Evolutionary conservation across 1,284 basidiomycete genomes (phyloP).

Genomic region (Marasmius fiardii): DNA sequence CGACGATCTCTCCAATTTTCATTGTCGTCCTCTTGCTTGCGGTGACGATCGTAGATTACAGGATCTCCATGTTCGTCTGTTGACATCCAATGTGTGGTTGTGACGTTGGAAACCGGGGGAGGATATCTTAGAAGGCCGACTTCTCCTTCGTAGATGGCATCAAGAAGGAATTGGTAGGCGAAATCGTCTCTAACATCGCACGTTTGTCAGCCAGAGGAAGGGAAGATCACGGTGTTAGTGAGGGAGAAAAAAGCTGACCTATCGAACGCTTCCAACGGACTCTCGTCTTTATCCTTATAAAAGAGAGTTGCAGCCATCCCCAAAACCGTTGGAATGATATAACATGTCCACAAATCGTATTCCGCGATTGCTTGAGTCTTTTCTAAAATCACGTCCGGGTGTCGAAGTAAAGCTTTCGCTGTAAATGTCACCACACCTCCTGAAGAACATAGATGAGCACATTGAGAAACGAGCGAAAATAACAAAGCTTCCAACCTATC

Average conservation of each 20-base stretch:
- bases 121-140: constrained; percentile 47
- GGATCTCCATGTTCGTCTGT: background rate
- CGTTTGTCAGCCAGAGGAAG: background rate
- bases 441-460: constrained; percentile 23
- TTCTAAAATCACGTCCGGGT: constrained; percentile 41
- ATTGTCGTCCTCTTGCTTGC: background rate
- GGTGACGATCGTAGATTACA: background rate
- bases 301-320: constrained; percentile 40
- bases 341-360: constrained; percentile 65
- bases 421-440: constrained; percentile 70
- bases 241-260: constrained; percentile 22
- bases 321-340: constrained; percentile 56
- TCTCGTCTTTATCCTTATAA: constrained; percentile 26
- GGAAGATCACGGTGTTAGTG: too few relatives aligned
- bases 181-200: constrained; percentile 31
- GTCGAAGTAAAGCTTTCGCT: constrained; percentile 49
- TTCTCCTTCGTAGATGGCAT: constrained; percentile 48
- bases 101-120: constrained; percentile 15
- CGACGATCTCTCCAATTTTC: background rate
- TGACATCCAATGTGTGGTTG: background rate
- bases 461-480: background rate
- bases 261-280: constrained; percentile 32
- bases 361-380: constrained; percentile 46
- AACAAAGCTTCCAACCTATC: constrained; percentile 39
- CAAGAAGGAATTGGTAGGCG: constrained; percentile 37